Conservation (phyloP, 2,329 filamentous ascomycete genomes). For the Aureobasidium pullulans region DNA sequence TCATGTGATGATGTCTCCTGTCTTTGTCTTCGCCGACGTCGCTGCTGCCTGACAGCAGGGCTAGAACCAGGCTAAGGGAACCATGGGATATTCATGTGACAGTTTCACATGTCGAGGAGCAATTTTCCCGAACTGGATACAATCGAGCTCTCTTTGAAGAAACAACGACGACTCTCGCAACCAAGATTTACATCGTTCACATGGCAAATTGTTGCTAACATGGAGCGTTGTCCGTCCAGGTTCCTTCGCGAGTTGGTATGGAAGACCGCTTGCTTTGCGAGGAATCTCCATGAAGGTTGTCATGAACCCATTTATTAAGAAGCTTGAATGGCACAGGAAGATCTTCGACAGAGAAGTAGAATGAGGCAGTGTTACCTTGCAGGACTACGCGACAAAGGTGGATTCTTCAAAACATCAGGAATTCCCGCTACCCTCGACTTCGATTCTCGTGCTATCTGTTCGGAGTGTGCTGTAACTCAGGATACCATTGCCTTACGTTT, state of each 20-base stretch:
- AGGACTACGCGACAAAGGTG: constrained; percentile 46
- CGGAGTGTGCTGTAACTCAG: constrained; percentile 40
- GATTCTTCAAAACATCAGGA: constrained; percentile 32
- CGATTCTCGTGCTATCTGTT: constrained; percentile 42
- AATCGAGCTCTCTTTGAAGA: no score
- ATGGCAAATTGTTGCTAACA: not conserved
- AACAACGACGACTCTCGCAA: no score
- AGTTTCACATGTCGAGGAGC: no score
- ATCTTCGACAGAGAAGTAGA: constrained; percentile 18
- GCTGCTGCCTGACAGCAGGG: no score
- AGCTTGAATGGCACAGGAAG: constrained; percentile 25
- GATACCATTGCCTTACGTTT: no score
- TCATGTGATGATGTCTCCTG: not conserved
- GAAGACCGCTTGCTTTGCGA: constrained; percentile 8
- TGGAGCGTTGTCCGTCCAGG: not conserved
- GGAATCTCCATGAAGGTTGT: constrained; percentile 24
- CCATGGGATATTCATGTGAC: no score
- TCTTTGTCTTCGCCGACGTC: no score
- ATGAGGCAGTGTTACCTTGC: constrained; percentile 25
- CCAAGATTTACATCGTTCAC: no score
- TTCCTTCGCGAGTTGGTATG: not conserved
- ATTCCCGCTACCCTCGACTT: constrained; percentile 41
- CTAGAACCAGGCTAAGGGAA: no score
- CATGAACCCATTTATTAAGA: constrained; percentile 25
- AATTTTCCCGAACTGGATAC: no score